These are phyloP conservation scores for Ceratocystiopsis brevicomis DNA, from an alignment of 2,329 filamentous ascomycete genomes.

Conservation along the genomic window DNA sequence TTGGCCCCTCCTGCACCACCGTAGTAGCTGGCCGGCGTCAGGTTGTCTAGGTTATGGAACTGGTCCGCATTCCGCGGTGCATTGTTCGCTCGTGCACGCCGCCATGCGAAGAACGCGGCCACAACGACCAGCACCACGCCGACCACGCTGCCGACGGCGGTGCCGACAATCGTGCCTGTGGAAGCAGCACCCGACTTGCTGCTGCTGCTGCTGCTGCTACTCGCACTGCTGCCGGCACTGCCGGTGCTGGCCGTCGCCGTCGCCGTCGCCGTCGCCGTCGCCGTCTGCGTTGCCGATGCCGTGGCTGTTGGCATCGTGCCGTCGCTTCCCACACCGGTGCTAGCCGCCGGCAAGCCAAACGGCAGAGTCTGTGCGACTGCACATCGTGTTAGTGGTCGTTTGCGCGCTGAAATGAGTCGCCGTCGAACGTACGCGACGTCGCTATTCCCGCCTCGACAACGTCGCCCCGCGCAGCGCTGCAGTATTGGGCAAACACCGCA, in stretches of 20 bases:
- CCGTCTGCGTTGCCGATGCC: neutral
- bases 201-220: neutral
- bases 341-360: neutral
- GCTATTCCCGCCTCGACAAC: neutral
- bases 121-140: neutral
- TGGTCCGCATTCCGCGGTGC: neutral
- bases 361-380: neutral
- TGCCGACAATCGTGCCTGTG: neutral
- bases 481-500: constrained; percentile 7
- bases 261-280: no score
- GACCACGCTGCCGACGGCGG: neutral
- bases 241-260: neutral
- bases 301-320: neutral
- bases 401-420: no score
- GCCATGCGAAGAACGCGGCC: no score
- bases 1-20: neutral
- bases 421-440: neutral
- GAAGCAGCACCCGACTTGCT: no score
- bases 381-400: neutral
- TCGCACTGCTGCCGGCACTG: neutral
- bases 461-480: neutral
- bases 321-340: no score
- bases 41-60: neutral
- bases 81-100: no score
- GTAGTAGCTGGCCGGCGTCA: neutral